phyloP scores from a whole-genome alignment of 2,329 filamentous ascomycete genomes.

The Diaporthe longicolla region DNA sequence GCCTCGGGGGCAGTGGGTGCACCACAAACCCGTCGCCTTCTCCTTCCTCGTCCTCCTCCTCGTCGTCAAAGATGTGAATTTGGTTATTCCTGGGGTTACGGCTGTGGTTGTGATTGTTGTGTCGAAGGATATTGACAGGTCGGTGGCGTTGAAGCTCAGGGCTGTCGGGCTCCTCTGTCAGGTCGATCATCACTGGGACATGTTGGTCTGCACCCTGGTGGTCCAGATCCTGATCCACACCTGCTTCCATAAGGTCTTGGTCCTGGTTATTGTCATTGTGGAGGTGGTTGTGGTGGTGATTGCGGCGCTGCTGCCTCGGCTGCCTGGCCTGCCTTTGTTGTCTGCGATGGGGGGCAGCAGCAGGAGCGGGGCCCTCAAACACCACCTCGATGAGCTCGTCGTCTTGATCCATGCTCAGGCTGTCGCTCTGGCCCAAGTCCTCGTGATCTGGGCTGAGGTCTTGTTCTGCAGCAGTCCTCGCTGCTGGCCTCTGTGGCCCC shows the following conservation, averaged over 20 bases:
- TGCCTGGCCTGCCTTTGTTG: conserved; percentile 41
- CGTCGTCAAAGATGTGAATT: conserved; percentile 19
- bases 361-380: conserved; percentile 21
- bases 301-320: conserved; percentile 34
- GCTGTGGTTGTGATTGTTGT: not conserved
- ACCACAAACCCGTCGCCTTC: not conserved
- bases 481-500: conserved; percentile 3
- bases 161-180: conserved; percentile 66
- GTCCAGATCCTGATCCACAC: not conserved
- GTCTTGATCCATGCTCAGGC: conserved; percentile 37
- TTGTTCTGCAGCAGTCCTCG: not conserved
- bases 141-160: conserved; percentile 46
- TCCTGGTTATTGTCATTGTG: not conserved
- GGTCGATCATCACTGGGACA: conserved; percentile 63
- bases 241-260: not conserved
- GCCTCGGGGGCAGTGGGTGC: conserved; percentile 44
- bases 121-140: conserved; percentile 35
- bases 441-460: not conserved
- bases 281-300: conserved; percentile 1
- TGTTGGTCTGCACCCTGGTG: not conserved
- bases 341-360: conserved; percentile 33
- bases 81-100: not conserved
- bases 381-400: conserved; percentile 41
- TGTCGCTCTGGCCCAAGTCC: not conserved
- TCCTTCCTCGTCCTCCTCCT: not conserved